Evolutionary conservation across 352 stramenopile species (phyloP), one percentile per base, ranked within the genome.

Genomic region (Saprolegnia diclina): DNA sequence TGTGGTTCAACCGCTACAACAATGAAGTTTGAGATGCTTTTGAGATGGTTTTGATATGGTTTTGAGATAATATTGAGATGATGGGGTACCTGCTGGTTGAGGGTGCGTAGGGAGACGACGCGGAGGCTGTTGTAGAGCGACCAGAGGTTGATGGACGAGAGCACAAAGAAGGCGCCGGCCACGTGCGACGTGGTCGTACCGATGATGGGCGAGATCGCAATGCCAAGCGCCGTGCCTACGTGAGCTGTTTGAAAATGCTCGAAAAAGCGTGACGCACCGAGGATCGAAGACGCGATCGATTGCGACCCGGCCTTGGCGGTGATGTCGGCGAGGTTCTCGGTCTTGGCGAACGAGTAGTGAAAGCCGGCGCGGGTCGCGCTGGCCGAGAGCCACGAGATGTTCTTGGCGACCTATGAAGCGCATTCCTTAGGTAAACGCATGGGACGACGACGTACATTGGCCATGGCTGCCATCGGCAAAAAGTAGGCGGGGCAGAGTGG

Each of bases 281-380:
- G 37, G 29, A 98, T 87, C 42, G 87, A 97, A n/a, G 94, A 91
- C 21, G 94, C 77, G 63, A 99, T 98, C 24, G 78, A 83, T 78
- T 99, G 96, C 7, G 90, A 97, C 9, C 94, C 95, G 24, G 91
- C 80, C 75, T 99, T 99, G 53, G 92, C 96, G 14, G 96, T 99
- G 24, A 99, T 82, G 79, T 99, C 96, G 5, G 91, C 95, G 35
- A 99, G 80, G 79, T 98, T 99, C 57, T 92, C 84, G 46, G 73
- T 72, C 32, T 83, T 76, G 21, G 90, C 81, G 26, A 99, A 91
- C 44, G 92, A 92, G 73, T 97, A 95, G 78, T 99, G 95, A 65
- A 99, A 94, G 7, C 88, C 88, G 3, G 96, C 96, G 22, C 93
- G 82, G 64, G 89, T 98, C 42, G 95, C 96, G 76, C 85, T 96